Percentiles rank a stretch among this genome's conserved stretches.
phyloP scores from a whole-genome alignment of 495 filamentous ascomycete species.

The Parathielavia appendiculata region DNA sequence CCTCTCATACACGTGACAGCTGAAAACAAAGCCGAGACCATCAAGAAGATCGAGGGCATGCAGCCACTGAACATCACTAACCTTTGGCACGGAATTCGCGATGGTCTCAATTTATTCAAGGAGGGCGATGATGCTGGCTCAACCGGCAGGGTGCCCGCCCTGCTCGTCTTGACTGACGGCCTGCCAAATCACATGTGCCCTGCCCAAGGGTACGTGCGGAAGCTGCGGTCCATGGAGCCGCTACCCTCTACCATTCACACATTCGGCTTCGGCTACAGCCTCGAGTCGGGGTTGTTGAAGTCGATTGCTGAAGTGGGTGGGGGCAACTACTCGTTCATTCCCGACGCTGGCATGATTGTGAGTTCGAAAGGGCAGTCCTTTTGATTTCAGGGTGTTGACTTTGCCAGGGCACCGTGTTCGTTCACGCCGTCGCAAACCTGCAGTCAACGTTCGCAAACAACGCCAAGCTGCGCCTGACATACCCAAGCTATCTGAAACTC shows the following conservation, averaged over 20 bases:
- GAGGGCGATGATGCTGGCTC: background rate
- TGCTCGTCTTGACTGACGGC: constrained; percentile 48
- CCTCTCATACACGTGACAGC: constrained; percentile 34
- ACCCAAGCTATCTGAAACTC: constrained; percentile 29
- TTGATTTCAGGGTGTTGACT: background rate
- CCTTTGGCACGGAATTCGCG: constrained; percentile 40
- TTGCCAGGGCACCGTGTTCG: constrained; percentile 39
- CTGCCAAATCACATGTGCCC: constrained; percentile 40
- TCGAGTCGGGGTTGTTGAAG: constrained; percentile 41
- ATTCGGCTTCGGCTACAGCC: constrained; percentile 43
- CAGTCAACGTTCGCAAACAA: constrained; percentile 41
- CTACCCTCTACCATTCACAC: constrained; percentile 42
- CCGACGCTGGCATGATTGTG: constrained; percentile 47
- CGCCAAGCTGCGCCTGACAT: constrained; percentile 32
- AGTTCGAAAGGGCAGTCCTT: background rate
- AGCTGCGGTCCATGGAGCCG: constrained; percentile 30
- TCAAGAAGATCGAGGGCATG: constrained; percentile 34
- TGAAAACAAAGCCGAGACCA: constrained; percentile 27
- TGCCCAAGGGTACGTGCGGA: constrained; percentile 35
- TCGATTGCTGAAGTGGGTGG: constrained; percentile 41
- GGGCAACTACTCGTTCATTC: constrained; percentile 46
- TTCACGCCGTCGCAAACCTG: constrained; percentile 45
- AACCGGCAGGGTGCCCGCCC: constrained; percentile 32
- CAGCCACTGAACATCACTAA: constrained; percentile 30
- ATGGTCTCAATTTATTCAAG: constrained; percentile 35